A percentile compares a stretch with the other conserved stretches of the same genome.
Evolutionary conservation across 176 grass and related monocot species (phyloP).

Genomic region (Miscanthus lutarioriparius): DNA sequence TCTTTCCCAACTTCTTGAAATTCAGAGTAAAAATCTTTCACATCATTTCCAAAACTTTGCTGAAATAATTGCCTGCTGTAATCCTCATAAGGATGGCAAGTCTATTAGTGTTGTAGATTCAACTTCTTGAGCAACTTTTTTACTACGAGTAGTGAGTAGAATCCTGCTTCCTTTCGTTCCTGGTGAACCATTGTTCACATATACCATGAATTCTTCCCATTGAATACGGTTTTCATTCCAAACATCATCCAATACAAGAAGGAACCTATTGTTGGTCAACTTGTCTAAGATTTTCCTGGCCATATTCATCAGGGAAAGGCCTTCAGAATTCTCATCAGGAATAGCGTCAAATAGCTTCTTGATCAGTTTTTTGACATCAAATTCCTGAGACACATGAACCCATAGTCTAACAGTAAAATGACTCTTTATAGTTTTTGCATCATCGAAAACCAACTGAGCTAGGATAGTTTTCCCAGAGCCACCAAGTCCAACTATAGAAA

Average conservation of each 20-base stretch:
- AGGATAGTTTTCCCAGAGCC: no score
- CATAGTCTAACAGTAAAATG: constrained; percentile 36
- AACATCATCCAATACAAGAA: no score
- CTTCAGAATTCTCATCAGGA: background rate
- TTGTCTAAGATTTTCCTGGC: background rate
- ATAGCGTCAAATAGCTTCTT: background rate
- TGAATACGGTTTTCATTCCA: no score
- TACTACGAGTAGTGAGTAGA: no score
- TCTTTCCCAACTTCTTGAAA: background rate
- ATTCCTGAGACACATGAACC: constrained; percentile 34
- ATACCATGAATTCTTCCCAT: no score
- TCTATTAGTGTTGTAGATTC: background rate
- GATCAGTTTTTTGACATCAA: constrained; percentile 20
- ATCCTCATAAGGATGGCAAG: constrained; percentile 1
- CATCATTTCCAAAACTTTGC: background rate
- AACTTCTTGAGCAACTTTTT: no score
- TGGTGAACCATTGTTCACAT: no score
- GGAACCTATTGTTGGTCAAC: constrained; percentile 1
- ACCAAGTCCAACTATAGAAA: no score
- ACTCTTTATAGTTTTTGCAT: background rate
- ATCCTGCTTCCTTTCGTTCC: no score
- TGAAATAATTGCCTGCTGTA: constrained; percentile 21
- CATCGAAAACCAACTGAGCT: constrained; percentile 22
- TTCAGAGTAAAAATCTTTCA: no score
- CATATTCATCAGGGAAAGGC: background rate